Evolutionary conservation across 23 red algal species (phyloP), one percentile per base, ranked within the genome.

Genomic region (Gracilaria domingensis): DNA sequence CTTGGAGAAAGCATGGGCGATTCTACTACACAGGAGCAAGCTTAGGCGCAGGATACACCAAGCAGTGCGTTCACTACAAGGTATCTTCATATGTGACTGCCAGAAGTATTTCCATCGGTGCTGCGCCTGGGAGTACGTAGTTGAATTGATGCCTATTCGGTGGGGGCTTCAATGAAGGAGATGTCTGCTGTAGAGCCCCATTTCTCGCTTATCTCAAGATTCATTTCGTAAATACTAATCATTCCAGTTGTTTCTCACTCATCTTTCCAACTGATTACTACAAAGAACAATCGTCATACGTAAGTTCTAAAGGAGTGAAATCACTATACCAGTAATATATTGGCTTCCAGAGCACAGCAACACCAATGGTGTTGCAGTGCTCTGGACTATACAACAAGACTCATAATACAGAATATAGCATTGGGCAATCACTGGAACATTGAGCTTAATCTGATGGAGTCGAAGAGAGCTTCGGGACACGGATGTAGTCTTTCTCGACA

Each of bases 401-500:
- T 5, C 7, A 59, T 5, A 59, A 24, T 12, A 59, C 7, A 59
- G 2, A 5, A 59, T n/a, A n/a, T n/a, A n/a, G n/a, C 55, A 59
- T 20, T 16, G 20, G n/a, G 20, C 55, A 24, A 59, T 4, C 55
- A n/a, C 20, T 24, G 2, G 2, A 59, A 24, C 25, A 65, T 12
- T 25, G 60, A 6, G 24, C 9, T 39, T 76, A 87, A 39, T 87
- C 84, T 40, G 66, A 72, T 34, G 30, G 23, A 44, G 71, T 75
- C 37, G 86, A 90, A 12, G 69, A 66, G 13, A 92, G 62, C 39
- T 84, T 92, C 30, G 89, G 89, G 17, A 92, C 89, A 13, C 76
- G 76, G 28, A 92, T 76, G 32, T 60, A 92, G 20, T 92, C 89
- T 45, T 60, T 92, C 36, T 92, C 89, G 18, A 49, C 11, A 71